Percentiles rank a stretch among this genome's conserved stretches.
Evolutionary conservation across 2,329 filamentous ascomycete species (phyloP).

Genomic region (Calonectria pseudoturangicola): DNA sequence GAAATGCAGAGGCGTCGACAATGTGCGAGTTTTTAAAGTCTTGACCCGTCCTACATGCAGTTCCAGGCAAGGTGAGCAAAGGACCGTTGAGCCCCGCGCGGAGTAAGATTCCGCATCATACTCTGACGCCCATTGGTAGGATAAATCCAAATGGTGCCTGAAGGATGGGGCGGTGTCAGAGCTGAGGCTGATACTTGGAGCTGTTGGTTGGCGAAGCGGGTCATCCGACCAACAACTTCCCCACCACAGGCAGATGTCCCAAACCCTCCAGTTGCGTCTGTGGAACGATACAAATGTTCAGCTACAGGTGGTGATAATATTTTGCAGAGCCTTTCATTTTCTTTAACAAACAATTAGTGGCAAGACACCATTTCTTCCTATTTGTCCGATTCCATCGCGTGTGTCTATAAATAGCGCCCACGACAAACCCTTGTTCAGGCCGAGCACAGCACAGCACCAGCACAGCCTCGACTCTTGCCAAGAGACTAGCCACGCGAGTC

Average conservation of each 20-base stretch:
- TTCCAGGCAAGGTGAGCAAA: not conserved
- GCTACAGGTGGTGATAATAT: not conserved
- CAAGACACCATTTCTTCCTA: no score
- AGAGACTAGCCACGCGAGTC: not conserved
- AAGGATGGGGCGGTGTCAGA: constrained; percentile 14
- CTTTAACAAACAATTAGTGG: no score
- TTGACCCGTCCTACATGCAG: constrained; percentile 1
- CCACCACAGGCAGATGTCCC: not conserved
- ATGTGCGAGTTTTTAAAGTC: not conserved
- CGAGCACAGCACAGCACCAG: not conserved
- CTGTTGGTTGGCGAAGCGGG: not conserved
- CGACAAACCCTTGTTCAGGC: not conserved
- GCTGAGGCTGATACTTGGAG: constrained; percentile 5
- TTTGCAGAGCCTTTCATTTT: no score
- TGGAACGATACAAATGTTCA: not conserved
- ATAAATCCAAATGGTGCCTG: not conserved
- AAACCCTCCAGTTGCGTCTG: not conserved
- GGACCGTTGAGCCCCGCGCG: not conserved
- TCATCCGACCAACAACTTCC: not conserved
- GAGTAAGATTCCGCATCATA: not conserved
- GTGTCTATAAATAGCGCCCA: not conserved
- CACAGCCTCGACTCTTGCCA: not conserved
- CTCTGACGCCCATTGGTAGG: not conserved
- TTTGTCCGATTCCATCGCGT: no score
- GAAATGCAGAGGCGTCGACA: not conserved